Conservation (phyloP, 1,139 yeast genomes). For the Eremothecium gossypii region DNA sequence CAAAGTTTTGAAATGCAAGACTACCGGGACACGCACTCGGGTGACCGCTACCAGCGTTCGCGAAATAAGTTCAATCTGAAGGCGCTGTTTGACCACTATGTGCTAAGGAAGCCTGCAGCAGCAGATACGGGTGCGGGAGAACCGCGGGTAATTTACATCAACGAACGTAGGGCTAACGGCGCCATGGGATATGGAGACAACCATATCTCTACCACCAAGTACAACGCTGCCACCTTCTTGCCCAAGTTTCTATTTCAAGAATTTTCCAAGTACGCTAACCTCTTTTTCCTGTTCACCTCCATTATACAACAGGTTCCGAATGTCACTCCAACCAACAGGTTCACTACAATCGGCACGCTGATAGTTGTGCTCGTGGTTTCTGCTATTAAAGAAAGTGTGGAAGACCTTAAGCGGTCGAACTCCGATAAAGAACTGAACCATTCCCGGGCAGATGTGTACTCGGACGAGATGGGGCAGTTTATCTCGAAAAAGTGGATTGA, state of each 20-base stretch:
- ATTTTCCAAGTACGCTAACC: constrained; percentile 91
- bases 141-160: constrained; percentile 66
- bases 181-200: constrained; percentile 62
- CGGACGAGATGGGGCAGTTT: constrained; percentile 52
- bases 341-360: constrained; percentile 89
- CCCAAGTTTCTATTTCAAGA: constrained; percentile 95
- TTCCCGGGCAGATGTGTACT: constrained; percentile 65
- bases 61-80: constrained; percentile 46
- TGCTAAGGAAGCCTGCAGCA: constrained; percentile 31
- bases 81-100: constrained; percentile 39
- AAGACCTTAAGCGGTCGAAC: constrained; percentile 78
- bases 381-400: constrained; percentile 83
- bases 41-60: constrained; percentile 25
- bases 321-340: constrained; percentile 93
- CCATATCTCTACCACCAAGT: constrained; percentile 93
- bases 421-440: constrained; percentile 88
- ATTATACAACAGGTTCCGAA: constrained; percentile 94
- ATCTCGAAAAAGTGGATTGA: constrained; percentile 71
- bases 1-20: constrained; percentile 31
- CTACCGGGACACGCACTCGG: constrained; percentile 20
- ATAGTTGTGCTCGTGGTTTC: constrained; percentile 78
- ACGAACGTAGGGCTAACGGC: constrained; percentile 48
- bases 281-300: constrained; percentile 88
- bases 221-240: constrained; percentile 83
- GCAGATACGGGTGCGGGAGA: constrained; percentile 31